Conservation (phyloP, 371 early-diverging fungal species). For the Nematocida minor region DNA sequence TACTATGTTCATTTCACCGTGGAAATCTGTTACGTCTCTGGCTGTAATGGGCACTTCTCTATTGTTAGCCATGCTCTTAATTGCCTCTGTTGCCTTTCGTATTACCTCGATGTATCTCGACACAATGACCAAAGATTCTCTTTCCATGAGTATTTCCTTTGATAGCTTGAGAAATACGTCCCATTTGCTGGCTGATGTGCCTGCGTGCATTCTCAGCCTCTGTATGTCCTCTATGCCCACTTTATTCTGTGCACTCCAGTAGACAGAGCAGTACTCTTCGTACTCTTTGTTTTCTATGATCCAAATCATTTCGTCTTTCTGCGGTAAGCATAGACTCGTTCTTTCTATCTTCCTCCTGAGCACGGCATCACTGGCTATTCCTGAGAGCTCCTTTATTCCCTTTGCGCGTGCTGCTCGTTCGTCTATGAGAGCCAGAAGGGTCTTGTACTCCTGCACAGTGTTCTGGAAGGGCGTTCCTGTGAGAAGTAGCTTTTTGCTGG, state of each 20-base stretch:
- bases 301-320: constrained; percentile 44
- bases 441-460: constrained; percentile 95
- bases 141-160: not conserved
- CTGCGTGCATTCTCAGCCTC: constrained; percentile 8
- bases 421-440: constrained; percentile 85
- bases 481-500: constrained; percentile 78
- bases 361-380: constrained; percentile 30
- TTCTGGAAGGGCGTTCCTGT: constrained; percentile 98
- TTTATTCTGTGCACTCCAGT: not conserved
- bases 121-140: constrained; percentile 27
- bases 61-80: not conserved
- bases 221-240: constrained; percentile 41
- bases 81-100: not conserved
- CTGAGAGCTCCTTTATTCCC: constrained; percentile 27
- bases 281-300: constrained; percentile 37
- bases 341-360: constrained; percentile 47
- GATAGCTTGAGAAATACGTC: constrained; percentile 4
- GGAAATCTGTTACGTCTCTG: constrained; percentile 15
- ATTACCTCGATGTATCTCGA: constrained; percentile 27
- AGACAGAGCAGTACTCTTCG: not conserved
- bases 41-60: constrained; percentile 5
- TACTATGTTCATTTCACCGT: constrained; percentile 36
- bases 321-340: constrained; percentile 30
- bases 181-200: constrained; percentile 42
- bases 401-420: constrained; percentile 24